Conservation (phyloP, 495 filamentous ascomycete species). For the Elaphomyces granulatus region DNA sequence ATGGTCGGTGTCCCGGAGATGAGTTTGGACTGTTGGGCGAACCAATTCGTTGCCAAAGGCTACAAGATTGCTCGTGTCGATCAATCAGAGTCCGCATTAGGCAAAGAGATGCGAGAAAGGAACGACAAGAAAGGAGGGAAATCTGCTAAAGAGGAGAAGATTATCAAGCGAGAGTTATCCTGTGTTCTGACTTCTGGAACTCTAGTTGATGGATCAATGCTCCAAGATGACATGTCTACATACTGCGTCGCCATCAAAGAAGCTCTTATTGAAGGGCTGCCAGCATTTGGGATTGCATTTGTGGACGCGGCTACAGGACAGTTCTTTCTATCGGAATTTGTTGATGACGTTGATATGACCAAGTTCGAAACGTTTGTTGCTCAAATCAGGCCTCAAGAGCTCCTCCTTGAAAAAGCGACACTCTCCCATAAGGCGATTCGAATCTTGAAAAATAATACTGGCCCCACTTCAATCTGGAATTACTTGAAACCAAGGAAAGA, state of each 20-base stretch:
- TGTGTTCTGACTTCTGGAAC: slow-evolving; percentile 87
- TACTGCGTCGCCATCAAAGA: slow-evolving; percentile 97
- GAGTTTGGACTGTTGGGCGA: slow-evolving; percentile 81
- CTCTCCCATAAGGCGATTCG: slow-evolving; percentile 73
- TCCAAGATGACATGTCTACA: slow-evolving; percentile 94
- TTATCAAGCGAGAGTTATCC: slow-evolving; percentile 81
- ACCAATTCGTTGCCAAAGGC: slow-evolving; percentile 87
- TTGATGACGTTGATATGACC: slow-evolving; percentile 86
- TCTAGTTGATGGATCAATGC: slow-evolving; percentile 88
- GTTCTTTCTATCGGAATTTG: slow-evolving; percentile 82
- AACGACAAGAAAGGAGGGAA: slow-evolving; percentile 42
- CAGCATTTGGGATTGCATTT: slow-evolving; percentile 83
- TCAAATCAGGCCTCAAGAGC: slow-evolving; percentile 77
- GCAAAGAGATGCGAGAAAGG: slow-evolving; percentile 95
- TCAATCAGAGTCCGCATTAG: slow-evolving; percentile 87
- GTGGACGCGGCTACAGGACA: slow-evolving; percentile 94
- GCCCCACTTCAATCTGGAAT: slow-evolving; percentile 91
- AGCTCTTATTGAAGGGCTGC: slow-evolving; percentile 55
- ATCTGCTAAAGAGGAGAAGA: slow-evolving; percentile 62
- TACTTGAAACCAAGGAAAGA: slow-evolving; percentile 75
- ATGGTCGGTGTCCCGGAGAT: slow-evolving; percentile 93
- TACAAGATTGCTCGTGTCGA: slow-evolving; percentile 95
- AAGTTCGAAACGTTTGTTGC: slow-evolving; percentile 98
- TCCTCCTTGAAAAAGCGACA: slow-evolving; percentile 78
- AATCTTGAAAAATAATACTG: slow-evolving; percentile 94